Base-by-base conservation (phyloP, 192 early-diverging fungal genomes). In the Gigaspora rosea region DNA sequence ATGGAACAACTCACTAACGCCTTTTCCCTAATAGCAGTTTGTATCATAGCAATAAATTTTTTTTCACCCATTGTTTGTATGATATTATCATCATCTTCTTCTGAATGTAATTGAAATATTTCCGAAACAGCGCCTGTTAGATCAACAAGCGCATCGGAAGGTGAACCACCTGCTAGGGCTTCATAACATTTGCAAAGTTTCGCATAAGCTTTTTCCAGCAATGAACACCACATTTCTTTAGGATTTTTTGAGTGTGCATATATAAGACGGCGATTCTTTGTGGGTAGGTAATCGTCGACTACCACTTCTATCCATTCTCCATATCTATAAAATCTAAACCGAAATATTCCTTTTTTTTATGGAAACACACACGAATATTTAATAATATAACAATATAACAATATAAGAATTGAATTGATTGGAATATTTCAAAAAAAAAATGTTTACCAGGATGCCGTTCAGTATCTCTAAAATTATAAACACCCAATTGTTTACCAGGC, bases 191-290 rank as follows among this genome's bases (percentile, higher is more conserved):
- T 82, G 64, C 78, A 76, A 33, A 88, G 69, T 71, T 87, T 87
- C 22, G 86, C 86, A 63, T 82, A 87, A 3, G 86, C 86, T 71
- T 87, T 87, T 77, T 87, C 86, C 13, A 87, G 56, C 10, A 87
- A 71, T 13, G 86, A 76, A 35, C 81, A 63, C 85, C 86, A 87
- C 65, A 87, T 83, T 73, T 87, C 86, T 20, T 75, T 35, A 1
- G 36, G 77, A 59, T 87, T 78, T 82, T 74, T 72, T 15, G 86
- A 87, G 33, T 78, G 81, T 13, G 85, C 78, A 76, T 79, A 87
- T 12, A 88, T 71, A 51, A 83, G 58, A 41, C 78, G 76, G 4
- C 80, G 82, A 48, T 73, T 54, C 4, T 12, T 32, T 8, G 77
- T 80, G 8, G 86, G 86, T 6, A 87, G 79, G 51, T 81, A 87